These are phyloP conservation scores for Pseudozyma tsukubaensis DNA, from an alignment of 1,284 basidiomycete species.

Conservation along the genomic window DNA sequence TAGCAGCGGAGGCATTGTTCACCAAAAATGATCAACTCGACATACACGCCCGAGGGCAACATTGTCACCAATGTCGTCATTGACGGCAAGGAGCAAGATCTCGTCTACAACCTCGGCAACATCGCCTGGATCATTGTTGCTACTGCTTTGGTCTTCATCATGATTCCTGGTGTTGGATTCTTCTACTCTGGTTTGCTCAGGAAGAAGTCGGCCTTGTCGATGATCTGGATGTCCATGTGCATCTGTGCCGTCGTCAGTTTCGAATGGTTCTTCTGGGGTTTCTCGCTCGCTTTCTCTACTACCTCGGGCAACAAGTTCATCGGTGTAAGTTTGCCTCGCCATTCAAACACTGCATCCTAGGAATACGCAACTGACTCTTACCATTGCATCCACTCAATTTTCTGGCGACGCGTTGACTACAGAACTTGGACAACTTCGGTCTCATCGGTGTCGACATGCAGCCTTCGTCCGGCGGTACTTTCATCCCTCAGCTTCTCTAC, in stretches of 20 bases:
- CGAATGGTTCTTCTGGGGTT: conserved; percentile 72
- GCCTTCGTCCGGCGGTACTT: conserved; percentile 73
- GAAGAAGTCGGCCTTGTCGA: conserved; percentile 90
- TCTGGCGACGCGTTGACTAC: too few relatives aligned
- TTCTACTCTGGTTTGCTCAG: conserved; percentile 87
- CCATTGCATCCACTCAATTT: too few relatives aligned
- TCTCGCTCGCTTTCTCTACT: conserved; percentile 71
- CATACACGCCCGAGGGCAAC: conserved; percentile 38
- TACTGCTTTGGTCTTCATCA: conserved; percentile 80
- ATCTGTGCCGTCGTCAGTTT: conserved; percentile 80
- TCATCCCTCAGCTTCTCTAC: conserved; percentile 83
- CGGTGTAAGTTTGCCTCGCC: conserved; percentile 62
- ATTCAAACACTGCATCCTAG: neutral
- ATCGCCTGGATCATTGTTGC: conserved; percentile 72
- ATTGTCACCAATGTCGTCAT: conserved; percentile 20
- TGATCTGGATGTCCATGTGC: conserved; percentile 87
- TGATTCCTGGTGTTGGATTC: conserved; percentile 79
- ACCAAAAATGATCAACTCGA: conserved; percentile 47
- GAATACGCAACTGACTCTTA: neutral
- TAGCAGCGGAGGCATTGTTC: conserved; percentile 4
- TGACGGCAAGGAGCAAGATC: conserved; percentile 15
- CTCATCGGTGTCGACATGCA: conserved; percentile 82
- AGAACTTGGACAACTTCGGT: conserved; percentile 78
- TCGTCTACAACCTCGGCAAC: conserved; percentile 71
- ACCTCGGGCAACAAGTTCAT: conserved; percentile 70